Evolutionary conservation across 1,284 basidiomycete genomes (phyloP).

Genomic region (Ustilago xerochloae): DNA sequence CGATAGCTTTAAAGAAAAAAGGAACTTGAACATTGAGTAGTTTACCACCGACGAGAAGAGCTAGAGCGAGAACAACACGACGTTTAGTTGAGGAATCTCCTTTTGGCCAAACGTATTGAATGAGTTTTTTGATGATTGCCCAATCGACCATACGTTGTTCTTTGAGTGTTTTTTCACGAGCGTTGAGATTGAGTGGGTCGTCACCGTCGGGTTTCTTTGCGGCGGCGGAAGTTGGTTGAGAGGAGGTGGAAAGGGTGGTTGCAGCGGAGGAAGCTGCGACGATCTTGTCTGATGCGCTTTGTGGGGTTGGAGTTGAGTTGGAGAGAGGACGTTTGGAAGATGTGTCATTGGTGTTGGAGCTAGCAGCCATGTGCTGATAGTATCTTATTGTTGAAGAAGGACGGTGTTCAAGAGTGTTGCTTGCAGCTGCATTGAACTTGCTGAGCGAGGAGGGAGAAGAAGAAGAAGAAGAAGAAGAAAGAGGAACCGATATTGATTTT

Average conservation of each 20-base stretch:
- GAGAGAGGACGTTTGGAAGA: not conserved
- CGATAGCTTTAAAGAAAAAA: constrained; percentile 89
- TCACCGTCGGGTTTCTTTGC: constrained; percentile 47
- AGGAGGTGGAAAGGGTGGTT: not conserved
- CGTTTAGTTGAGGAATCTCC: constrained; percentile 72
- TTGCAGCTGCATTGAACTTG: not conserved
- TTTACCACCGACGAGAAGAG: constrained; percentile 86
- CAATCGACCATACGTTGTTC: constrained; percentile 70
- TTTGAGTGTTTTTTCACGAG: constrained; percentile 36
- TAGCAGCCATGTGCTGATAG: constrained; percentile 34
- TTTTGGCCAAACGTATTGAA: constrained; percentile 74
- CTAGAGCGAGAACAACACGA: constrained; percentile 85
- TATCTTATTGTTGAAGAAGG: not conserved
- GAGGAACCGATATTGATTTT: not conserved
- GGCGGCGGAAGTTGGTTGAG: not conserved
- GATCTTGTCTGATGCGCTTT: constrained; percentile 20
- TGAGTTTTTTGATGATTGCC: constrained; percentile 73
- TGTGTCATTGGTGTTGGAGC: not conserved
- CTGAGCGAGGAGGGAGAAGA: no score
- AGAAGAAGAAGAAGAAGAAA: no score
- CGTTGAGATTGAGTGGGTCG: constrained; percentile 58
- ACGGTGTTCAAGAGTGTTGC: not conserved
- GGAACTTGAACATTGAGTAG: constrained; percentile 97
- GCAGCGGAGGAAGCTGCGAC: constrained; percentile 9
- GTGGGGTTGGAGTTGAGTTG: not conserved